phyloP scores from a whole-genome alignment of 2,329 filamentous ascomycete genomes.

The Xylariaceae sp. region DNA sequence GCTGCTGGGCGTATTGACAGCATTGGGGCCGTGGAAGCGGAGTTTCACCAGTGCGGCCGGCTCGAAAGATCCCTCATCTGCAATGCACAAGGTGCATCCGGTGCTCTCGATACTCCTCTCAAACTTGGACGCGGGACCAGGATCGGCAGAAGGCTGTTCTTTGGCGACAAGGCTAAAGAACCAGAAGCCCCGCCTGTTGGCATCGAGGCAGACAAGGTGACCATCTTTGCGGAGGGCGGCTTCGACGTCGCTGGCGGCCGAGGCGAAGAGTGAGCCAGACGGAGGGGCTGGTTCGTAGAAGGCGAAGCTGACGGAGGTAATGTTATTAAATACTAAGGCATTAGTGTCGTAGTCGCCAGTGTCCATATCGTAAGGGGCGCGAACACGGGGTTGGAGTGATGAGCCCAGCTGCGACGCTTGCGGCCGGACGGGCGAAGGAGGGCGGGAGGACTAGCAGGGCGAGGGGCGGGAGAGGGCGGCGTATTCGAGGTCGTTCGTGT shows the following conservation, averaged over 20 bases:
- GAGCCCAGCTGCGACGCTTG: slow-evolving; percentile 8
- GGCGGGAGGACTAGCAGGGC: too few relatives aligned
- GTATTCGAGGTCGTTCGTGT: slow-evolving; percentile 20
- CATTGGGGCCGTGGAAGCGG: slow-evolving; percentile 38
- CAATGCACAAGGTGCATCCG: slow-evolving; percentile 42
- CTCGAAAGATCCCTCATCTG: slow-evolving; percentile 52
- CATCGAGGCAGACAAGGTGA: slow-evolving; percentile 53
- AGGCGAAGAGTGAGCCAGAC: slow-evolving; percentile 43
- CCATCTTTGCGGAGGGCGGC: slow-evolving; percentile 49
- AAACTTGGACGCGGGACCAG: slow-evolving; percentile 29
- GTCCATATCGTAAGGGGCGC: slow-evolving; percentile 54
- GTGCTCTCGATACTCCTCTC: slow-evolving; percentile 42
- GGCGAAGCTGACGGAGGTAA: slow-evolving; percentile 53
- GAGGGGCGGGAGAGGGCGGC: slow-evolving; percentile 6
- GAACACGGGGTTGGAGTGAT: slow-evolving; percentile 12
- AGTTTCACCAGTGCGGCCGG: slow-evolving; percentile 47
- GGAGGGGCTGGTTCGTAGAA: slow-evolving; percentile 52
- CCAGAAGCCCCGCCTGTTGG: slow-evolving; percentile 51
- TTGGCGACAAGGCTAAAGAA: slow-evolving; percentile 49
- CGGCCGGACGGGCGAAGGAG: too few relatives aligned
- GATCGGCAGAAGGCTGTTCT: slow-evolving; percentile 32
- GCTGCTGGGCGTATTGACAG: slow-evolving; percentile 45
- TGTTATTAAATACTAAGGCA: slow-evolving; percentile 58
- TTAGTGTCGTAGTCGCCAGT: slow-evolving; percentile 63
- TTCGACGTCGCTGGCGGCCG: slow-evolving; percentile 51